Base-by-base conservation (phyloP, 2,329 filamentous ascomycete genomes). In the Xylaria sp. region DNA sequence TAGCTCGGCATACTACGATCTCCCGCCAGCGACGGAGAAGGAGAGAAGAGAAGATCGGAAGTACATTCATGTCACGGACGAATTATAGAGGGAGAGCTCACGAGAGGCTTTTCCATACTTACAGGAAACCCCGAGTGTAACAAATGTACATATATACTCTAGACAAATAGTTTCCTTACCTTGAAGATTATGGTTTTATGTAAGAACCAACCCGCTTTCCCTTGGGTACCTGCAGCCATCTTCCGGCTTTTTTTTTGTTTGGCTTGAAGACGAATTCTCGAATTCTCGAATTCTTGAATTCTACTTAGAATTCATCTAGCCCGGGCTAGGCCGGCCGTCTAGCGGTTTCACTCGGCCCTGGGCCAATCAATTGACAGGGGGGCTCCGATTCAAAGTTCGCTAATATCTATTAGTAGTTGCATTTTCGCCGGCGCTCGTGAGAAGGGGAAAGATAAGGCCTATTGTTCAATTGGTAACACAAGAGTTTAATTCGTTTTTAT, bases 21-120 rank as follows among this genome's bases (percentile, higher is more conserved):
- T 98, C 68, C 95, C 95, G 52, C 94, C 95, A 49, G 89, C 94
- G 73, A 97, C 94, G 33, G 94, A 97, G 81, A 91, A 90, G 78
- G 95, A 99, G 84, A 95, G 89, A 85, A 85, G 86, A 72, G 93
- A 98, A 78, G 93, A 98, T 80, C 95, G 89, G 86, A 95, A 97
- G 84, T 99, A 96, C 77, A 81, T 98, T 77, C 95, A 99, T 77
- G 93, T 99, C 64, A 81, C 92, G 74, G 92, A 96, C 76, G 90
- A 95, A 77, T 87, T 93, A 83, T 95, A 88, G 80, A 77, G 56
- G 37, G 60, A 49, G 60, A 54, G 60, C 52, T 60, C 37, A 48
- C 63, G 60, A 71, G 58, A 56, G 31, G 56, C 58, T 63, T 68
- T 64, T 27, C 62, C 65, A 58, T 59, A 59, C 58, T 55, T 31